Base-by-base conservation (phyloP, 164 flowering plant species). In the Protea cynaroides region DNA sequence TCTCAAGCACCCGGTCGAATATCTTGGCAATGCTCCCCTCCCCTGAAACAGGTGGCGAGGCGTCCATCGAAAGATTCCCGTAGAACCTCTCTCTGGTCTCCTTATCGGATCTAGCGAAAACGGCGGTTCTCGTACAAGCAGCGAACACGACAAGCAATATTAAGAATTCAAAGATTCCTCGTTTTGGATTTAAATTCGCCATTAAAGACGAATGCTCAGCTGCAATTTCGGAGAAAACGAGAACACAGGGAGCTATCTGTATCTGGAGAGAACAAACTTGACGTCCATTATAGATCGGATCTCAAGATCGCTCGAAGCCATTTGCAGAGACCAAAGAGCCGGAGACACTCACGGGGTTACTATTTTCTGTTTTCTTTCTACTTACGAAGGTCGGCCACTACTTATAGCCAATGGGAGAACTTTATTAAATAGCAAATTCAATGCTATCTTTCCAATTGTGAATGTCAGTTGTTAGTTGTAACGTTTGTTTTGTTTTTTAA, bases 1-100 rank as follows among this genome's bases (percentile, higher is more conserved):
- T 90, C 80, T 90, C 91, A 4, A 94, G 83, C 65, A 94, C 97
- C 7, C 85, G 82, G 80, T 86, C 96, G 73, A 94, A 84, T 79
- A 94, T 89, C 72, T 90, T 75, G 5, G 98, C 98, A 11, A 90
- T 83, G 62, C 82, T 86, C 1, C 84, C 96, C 7, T 84, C 95
- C 10, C 76, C 80, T 10, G 81, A 25, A 53, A 65, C 84, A 12
- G 96, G 82, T 21, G 85, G 75, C 59, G 88, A 62, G 4, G 87
- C 68, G 44, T 86, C 85, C 23, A 73, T 8, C 1, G 79, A 40
- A 22, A 84, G 54, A 64, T 80, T 82, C 0, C 98, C 98, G 68
- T 90, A 94, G 72, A 94, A 94, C 77, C 90, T 82, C 61, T 80
- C 85, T 37, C 96, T 70, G 38, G 70, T 82, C 29, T 94, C 96